phyloP scores from a whole-genome alignment of 495 filamentous ascomycete genomes.

The Cercophora newfieldiana region DNA sequence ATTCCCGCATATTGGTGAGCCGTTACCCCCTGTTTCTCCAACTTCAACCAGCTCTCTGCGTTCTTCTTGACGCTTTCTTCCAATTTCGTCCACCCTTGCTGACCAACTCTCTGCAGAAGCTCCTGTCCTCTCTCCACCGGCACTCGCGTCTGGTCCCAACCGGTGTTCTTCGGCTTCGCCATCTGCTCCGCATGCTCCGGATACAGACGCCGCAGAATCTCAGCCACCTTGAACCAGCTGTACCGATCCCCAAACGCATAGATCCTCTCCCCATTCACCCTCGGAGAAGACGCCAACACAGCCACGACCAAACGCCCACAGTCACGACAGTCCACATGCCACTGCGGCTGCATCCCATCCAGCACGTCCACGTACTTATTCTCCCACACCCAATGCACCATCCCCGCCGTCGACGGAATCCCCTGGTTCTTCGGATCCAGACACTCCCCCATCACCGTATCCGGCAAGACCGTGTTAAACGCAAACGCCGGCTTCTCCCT shows the following conservation, averaged over 20 bases:
- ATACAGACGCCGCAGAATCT: slow-evolving; percentile 35
- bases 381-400: slow-evolving; percentile 36
- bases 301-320: slow-evolving; percentile 34
- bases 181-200: slow-evolving; percentile 27
- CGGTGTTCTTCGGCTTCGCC: slow-evolving; percentile 26
- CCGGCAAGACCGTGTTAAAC: slow-evolving; percentile 37
- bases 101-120: slow-evolving; percentile 34
- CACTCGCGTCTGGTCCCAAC: slow-evolving; percentile 37
- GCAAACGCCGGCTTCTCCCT: slow-evolving; percentile 29
- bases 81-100: slow-evolving; percentile 36
- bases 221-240: slow-evolving; percentile 31
- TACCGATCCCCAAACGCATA: slow-evolving; percentile 37
- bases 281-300: slow-evolving; percentile 28
- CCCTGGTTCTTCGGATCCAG: slow-evolving; percentile 34
- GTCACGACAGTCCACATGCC: slow-evolving; percentile 36
- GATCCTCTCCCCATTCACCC: slow-evolving; percentile 34
- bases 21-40: slow-evolving; percentile 18
- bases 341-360: slow-evolving; percentile 36
- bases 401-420: slow-evolving; percentile 34
- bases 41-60: slow-evolving; percentile 26
- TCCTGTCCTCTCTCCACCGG: slow-evolving; percentile 34
- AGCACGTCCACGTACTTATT: slow-evolving; percentile 25
- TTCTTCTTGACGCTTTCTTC: slow-evolving; percentile 37
- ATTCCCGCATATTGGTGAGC: slow-evolving; percentile 16
- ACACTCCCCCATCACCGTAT: slow-evolving; percentile 36